Percentiles rank a stretch among this genome's conserved stretches.
Evolutionary conservation across 352 stramenopile species (phyloP).

Genomic region (Globisporangium nunn): DNA sequence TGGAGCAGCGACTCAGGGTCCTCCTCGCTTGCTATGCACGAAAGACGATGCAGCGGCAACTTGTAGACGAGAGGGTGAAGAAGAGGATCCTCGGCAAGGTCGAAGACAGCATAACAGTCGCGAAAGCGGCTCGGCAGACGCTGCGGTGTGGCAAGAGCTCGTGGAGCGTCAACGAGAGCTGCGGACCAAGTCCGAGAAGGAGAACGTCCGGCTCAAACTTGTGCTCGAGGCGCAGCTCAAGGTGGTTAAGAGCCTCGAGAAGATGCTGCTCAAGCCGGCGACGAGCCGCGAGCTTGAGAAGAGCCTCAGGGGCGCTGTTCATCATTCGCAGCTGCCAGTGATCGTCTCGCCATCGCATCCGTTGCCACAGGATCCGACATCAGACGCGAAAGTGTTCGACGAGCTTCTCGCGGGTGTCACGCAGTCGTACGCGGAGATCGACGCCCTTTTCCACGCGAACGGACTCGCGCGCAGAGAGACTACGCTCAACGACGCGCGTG

Average conservation of each 20-base stretch:
- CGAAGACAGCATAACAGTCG: neutral
- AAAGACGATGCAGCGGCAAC: neutral
- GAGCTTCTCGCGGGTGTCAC: constrained; percentile 17
- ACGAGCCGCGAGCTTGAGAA: neutral
- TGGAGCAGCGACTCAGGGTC: too few relatives aligned
- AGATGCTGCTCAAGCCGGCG: constrained; percentile 29
- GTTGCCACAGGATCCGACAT: neutral
- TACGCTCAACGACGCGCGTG: constrained; percentile 18
- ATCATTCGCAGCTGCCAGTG: too few relatives aligned
- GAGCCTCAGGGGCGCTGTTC: neutral
- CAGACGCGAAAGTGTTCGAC: constrained; percentile 8
- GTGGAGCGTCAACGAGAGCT: neutral
- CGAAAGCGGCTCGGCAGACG: neutral
- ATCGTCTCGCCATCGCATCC: neutral
- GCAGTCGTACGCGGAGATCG: constrained; percentile 17
- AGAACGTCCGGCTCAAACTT: constrained; percentile 47
- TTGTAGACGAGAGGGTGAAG: neutral
- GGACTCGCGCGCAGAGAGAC: constrained; percentile 16
- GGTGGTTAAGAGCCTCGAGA: constrained; percentile 32
- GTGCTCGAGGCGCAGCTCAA: constrained; percentile 42
- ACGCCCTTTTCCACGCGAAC: constrained; percentile 16
- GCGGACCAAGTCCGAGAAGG: constrained; percentile 18
- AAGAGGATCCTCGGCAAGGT: neutral
- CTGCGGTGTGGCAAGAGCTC: constrained; percentile 7
- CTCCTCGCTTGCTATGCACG: neutral